Base-by-base conservation (phyloP, 345 rosid species). In the Populus alba region DNA sequence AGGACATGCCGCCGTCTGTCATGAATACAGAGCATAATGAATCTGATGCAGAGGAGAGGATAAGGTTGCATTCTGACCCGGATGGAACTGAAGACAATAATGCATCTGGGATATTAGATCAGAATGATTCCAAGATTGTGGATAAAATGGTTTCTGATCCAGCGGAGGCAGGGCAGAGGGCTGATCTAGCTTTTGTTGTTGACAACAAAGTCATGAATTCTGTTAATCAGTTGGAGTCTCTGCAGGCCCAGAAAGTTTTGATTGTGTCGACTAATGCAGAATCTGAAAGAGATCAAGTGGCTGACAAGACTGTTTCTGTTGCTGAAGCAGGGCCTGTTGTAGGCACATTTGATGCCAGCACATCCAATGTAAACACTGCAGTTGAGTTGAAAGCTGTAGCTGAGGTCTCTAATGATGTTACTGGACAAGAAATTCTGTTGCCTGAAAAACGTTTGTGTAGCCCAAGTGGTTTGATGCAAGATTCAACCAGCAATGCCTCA, bases 81-180 rank as follows among this genome's bases (percentile, higher is more conserved):
- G 78, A 82, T 74, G 68, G 55, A 75, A 79, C 87, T 45, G 87
- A 86, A 70, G 87, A 75, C 41, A 85, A 79, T n/a, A 75, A 78
- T 76, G 88, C 67, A 68, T 53, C 23, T 12, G 65, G 81, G 38
- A 68, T 55, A 39, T 20, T 75, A 63, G 81, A 71, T 83, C 67
- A 74, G 69, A 80, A 74, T 70, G 85, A 75, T 59, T 78, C 83
- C 9, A 78, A 79, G 79, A 83, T 77, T 73, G 82, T 73, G 51
- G 80, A 85, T 73, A 70, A 77, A 49, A 68, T 73, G 65, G 79
- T 66, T 73, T 75, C 83, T 79, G 80, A 81, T 85, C 80, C 78
- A 70, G 79, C 70, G 68, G 77, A 53, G 75, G 76, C 67, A 45
- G 81, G 78, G 66, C 65, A 27, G 57, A 38, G 61, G 27, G 72